These are phyloP conservation scores for Murraya paniculata DNA, from an alignment of 345 rosid genomes.

Conservation along the genomic window DNA sequence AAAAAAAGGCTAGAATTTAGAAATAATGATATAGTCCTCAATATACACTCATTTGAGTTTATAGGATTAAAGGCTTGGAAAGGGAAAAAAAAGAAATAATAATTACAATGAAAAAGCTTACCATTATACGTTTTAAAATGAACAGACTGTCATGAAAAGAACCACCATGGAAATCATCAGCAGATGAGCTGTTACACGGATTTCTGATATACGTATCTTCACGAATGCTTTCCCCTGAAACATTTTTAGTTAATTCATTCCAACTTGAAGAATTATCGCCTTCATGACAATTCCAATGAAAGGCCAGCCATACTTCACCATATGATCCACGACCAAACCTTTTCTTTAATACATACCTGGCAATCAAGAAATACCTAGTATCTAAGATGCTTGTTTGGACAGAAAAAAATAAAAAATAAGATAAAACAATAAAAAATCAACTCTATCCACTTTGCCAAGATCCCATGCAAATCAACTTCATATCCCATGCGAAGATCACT, in stretches of 20 bases:
- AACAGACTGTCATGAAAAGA: slow-evolving; percentile 47
- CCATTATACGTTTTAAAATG: slow-evolving; percentile 93
- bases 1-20: neutral
- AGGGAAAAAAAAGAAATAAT: too few species aligned
- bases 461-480: neutral
- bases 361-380: slow-evolving; percentile 18
- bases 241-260: slow-evolving; percentile 38
- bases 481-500: neutral
- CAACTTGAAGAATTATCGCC: slow-evolving; percentile 42
- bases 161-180: slow-evolving; percentile 38
- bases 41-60: neutral
- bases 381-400: slow-evolving; percentile 9
- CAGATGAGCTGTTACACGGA: slow-evolving; percentile 33
- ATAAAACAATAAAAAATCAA: too few species aligned
- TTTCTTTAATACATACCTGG: slow-evolving; percentile 80
- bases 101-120: slow-evolving; percentile 28
- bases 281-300: slow-evolving; percentile 74
- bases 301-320: slow-evolving; percentile 96
- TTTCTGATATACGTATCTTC: slow-evolving; percentile 26
- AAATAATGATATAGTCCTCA: neutral
- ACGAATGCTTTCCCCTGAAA: slow-evolving; percentile 28
- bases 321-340: slow-evolving; percentile 88
- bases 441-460: too few species aligned
- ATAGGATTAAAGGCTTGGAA: neutral
- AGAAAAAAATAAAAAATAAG: neutral